A percentile compares a stretch with the other conserved stretches of the same genome.
Conservation (phyloP, 2,329 filamentous ascomycete genomes). For the Huntiella savannae region DNA sequence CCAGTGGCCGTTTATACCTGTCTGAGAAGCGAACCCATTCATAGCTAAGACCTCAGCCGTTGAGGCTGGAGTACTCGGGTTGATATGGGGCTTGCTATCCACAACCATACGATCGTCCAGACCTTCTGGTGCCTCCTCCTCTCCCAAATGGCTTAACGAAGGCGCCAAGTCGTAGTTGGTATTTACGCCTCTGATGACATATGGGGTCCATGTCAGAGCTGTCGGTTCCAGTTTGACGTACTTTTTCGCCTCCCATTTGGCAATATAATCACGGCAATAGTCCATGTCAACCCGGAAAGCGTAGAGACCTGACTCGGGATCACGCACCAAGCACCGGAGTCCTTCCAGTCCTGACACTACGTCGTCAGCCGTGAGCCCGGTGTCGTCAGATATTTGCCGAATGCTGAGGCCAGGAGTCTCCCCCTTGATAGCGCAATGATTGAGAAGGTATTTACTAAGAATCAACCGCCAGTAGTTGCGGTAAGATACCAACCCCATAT, state of each 20-base stretch:
- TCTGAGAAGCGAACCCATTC: conserved; percentile 2
- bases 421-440: conserved; percentile 19
- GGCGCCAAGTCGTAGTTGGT: conserved; percentile 70
- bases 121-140: conserved; percentile 33
- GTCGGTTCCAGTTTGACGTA: conserved; percentile 71
- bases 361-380: conserved; percentile 90
- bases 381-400: conserved; percentile 61
- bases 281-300: conserved; percentile 71
- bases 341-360: conserved; percentile 88
- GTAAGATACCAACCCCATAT: conserved; percentile 95
- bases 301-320: conserved; percentile 75
- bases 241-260: conserved; percentile 73
- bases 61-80: conserved; percentile 1
- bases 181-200: conserved; percentile 75
- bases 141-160: conserved; percentile 65
- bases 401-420: conserved; percentile 31
- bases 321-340: conserved; percentile 69
- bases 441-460: conserved; percentile 63
- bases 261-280: conserved; percentile 74
- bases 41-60: not conserved
- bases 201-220: conserved; percentile 83
- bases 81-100: not conserved
- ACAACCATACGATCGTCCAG: conserved; percentile 12
- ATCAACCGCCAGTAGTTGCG: conserved; percentile 91
- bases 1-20: not conserved